Conservation (phyloP, 495 filamentous ascomycete species). For the Xylaria acuta region DNA sequence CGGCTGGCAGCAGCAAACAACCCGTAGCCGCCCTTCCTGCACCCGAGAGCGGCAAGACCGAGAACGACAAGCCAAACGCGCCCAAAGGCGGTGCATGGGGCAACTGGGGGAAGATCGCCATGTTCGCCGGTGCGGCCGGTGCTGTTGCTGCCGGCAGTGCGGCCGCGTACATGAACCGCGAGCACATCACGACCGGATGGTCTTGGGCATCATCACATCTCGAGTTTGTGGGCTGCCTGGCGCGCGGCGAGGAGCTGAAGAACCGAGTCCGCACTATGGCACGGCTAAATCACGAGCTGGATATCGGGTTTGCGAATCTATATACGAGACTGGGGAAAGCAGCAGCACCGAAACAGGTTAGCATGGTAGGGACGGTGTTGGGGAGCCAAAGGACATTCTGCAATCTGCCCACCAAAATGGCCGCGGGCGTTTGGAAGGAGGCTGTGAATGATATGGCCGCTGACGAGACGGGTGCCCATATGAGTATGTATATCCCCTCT, state of each 20-base stretch:
- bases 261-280: constrained; percentile 66
- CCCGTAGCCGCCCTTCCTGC: constrained; percentile 42
- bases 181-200: constrained; percentile 73
- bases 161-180: constrained; percentile 82
- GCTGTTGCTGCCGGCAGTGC: constrained; percentile 87
- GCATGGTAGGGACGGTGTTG: constrained; percentile 57
- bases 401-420: constrained; percentile 67
- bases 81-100: constrained; percentile 61
- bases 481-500: constrained; percentile 54
- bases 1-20: constrained; percentile 29
- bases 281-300: constrained; percentile 58
- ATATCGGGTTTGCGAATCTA: constrained; percentile 77
- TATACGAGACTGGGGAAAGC: constrained; percentile 81
- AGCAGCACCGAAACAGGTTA: constrained; percentile 52
- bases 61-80: constrained; percentile 31
- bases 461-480: constrained; percentile 85
- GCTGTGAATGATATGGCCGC: constrained; percentile 76
- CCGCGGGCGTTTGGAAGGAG: constrained; percentile 62
- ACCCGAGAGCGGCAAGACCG: constrained; percentile 41
- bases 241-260: constrained; percentile 76
- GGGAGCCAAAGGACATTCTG: constrained; percentile 80
- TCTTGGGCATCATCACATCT: constrained; percentile 88
- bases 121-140: constrained; percentile 80
- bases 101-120: constrained; percentile 81
- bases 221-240: constrained; percentile 92